phyloP scores from a whole-genome alignment of 805 yeast species.

The Teunomyces atbi region DNA sequence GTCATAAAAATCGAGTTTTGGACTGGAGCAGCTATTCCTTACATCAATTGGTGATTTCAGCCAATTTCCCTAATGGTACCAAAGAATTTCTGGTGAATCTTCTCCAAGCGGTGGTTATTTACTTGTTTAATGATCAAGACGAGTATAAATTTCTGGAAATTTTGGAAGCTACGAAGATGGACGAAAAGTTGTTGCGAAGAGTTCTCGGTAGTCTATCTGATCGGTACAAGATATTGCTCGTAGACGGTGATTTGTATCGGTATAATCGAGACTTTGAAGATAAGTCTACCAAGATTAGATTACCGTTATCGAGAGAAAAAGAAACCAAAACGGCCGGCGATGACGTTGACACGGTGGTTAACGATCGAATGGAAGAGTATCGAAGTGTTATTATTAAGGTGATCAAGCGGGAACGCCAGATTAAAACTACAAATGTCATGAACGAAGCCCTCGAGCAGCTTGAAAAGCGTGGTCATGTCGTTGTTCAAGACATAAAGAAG shows the following conservation, averaged over 20 bases:
- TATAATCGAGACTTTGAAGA: slow-evolving; percentile 29
- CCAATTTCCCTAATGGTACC: slow-evolving; percentile 27
- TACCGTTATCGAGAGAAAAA: slow-evolving; percentile 27
- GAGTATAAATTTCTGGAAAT: slow-evolving; percentile 20
- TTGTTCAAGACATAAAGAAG: slow-evolving; percentile 29
- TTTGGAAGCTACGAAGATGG: slow-evolving; percentile 29
- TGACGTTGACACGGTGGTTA: slow-evolving; percentile 9
- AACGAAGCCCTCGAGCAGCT: slow-evolving; percentile 19
- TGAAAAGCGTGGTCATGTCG: slow-evolving; percentile 24
- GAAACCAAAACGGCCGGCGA: slow-evolving; percentile 5
- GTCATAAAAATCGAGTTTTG: slow-evolving; percentile 24
- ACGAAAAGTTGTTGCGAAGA: slow-evolving; percentile 24
- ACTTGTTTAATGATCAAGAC: slow-evolving; percentile 34
- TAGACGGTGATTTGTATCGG: slow-evolving; percentile 9
- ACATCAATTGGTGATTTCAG: slow-evolving; percentile 38
- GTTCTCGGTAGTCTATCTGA: slow-evolving; percentile 31
- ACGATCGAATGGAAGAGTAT: slow-evolving; percentile 28
- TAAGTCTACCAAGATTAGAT: slow-evolving; percentile 23
- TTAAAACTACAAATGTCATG: slow-evolving; percentile 28
- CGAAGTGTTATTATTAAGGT: slow-evolving; percentile 26
- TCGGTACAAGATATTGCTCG: slow-evolving; percentile 23
- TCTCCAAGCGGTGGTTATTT: slow-evolving; percentile 43
- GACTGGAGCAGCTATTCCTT: slow-evolving; percentile 44
- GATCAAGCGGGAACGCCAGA: slow-evolving; percentile 28
- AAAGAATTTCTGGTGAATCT: slow-evolving; percentile 39